Conservation (phyloP, 2,329 filamentous ascomycete genomes). For the Paraconiothyrium brasiliense region DNA sequence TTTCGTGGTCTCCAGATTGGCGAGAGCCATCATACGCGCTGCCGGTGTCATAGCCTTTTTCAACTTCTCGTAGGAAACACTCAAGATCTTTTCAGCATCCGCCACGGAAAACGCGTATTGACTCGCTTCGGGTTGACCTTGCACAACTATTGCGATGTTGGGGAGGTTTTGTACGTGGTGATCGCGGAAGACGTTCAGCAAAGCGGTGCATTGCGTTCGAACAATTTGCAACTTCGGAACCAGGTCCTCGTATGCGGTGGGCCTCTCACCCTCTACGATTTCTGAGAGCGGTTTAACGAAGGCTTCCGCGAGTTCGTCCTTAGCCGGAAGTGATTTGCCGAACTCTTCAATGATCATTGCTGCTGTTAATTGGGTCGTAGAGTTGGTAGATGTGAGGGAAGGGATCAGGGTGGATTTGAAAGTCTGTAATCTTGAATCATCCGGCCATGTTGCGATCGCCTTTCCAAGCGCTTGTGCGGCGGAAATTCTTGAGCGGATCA, state of each 20-base stretch:
- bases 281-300: constrained; percentile 74
- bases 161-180: constrained; percentile 70
- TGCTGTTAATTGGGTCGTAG: constrained; percentile 85
- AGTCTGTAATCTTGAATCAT: constrained; percentile 64
- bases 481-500: constrained; percentile 88
- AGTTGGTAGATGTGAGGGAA: constrained; percentile 75
- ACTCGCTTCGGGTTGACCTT: constrained; percentile 90
- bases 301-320: constrained; percentile 62
- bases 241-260: constrained; percentile 85
- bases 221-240: constrained; percentile 90
- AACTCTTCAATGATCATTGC: constrained; percentile 90
- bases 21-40: constrained; percentile 82
- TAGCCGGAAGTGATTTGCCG: constrained; percentile 63
- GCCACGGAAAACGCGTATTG: constrained; percentile 89
- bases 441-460: constrained; percentile 80
- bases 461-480: constrained; percentile 87
- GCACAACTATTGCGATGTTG: constrained; percentile 85
- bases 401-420: constrained; percentile 74
- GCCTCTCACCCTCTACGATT: constrained; percentile 83
- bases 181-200: constrained; percentile 91
- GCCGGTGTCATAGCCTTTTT: constrained; percentile 90
- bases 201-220: constrained; percentile 87
- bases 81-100: constrained; percentile 88
- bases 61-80: constrained; percentile 84
- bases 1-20: constrained; percentile 81